phyloP scores from a whole-genome alignment of 768 basidiomycete species.

The Filobasidium wieringae region DNA sequence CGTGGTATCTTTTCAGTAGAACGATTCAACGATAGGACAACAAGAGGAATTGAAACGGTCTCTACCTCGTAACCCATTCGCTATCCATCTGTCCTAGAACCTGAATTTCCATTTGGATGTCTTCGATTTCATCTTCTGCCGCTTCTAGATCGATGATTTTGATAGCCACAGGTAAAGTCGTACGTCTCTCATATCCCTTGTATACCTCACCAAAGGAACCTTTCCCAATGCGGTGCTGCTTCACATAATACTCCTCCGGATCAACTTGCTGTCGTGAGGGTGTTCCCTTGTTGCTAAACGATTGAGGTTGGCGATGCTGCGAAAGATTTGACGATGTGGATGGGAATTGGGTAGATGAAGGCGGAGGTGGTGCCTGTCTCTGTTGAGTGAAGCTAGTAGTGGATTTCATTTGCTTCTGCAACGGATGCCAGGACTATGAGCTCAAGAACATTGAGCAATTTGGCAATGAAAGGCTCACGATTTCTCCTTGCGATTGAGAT shows the following conservation, averaged over 20 bases:
- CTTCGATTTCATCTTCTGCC: constrained; percentile 98
- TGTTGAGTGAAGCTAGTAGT: too few relatives aligned
- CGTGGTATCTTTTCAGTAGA: constrained; percentile 61
- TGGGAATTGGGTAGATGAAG: too few relatives aligned
- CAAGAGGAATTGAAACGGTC: constrained; percentile 13
- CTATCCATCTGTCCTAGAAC: constrained; percentile 94
- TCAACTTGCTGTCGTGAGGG: too few relatives aligned
- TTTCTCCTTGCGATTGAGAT: too few relatives aligned
- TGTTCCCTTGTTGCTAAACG: too few relatives aligned
- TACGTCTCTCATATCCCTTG: constrained; percentile 93
- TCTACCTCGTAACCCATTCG: constrained; percentile 86
- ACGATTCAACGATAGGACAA: neutral
- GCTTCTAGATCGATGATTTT: constrained; percentile 99
- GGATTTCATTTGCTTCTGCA: too few relatives aligned
- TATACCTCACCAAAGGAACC: constrained; percentile 99
- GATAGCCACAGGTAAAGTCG: constrained; percentile 94
- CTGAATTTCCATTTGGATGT: constrained; percentile 95
- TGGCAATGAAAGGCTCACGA: too few relatives aligned
- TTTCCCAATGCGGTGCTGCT: constrained; percentile 95
- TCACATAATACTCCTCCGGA: constrained; percentile 93
- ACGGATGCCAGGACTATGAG: too few relatives aligned
- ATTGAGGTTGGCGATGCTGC: too few relatives aligned
- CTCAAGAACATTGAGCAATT: too few relatives aligned
- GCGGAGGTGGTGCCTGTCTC: neutral
- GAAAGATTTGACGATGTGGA: too few relatives aligned